phyloP scores from a whole-genome alignment of 192 early-diverging fungal species.

The Lunasporangiospora selenospora region DNA sequence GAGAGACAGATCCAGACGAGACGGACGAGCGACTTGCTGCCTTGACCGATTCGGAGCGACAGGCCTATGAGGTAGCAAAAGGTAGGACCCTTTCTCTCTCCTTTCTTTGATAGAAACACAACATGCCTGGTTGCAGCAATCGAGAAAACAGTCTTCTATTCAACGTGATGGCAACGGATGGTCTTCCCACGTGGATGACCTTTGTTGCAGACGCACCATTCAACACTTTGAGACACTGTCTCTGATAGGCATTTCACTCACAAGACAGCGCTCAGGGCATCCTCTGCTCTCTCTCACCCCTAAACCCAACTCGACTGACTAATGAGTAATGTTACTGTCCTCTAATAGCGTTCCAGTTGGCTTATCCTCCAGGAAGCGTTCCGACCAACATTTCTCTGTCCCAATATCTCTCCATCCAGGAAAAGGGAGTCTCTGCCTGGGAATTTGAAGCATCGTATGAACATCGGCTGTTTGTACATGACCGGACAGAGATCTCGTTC shows the following conservation, averaged over 20 bases:
- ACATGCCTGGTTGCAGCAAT: too few species aligned
- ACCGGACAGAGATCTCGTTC: constrained; percentile 78
- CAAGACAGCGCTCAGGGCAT: too few species aligned
- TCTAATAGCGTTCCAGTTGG: constrained; percentile 68
- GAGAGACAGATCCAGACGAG: constrained; percentile 24
- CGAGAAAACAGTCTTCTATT: too few species aligned
- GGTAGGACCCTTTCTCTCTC: constrained; percentile 7
- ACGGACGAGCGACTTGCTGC: constrained; percentile 22
- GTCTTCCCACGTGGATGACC: too few species aligned
- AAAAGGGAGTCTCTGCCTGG: constrained; percentile 85
- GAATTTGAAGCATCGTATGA: constrained; percentile 76
- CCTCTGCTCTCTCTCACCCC: too few species aligned
- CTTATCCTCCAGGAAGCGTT: constrained; percentile 76
- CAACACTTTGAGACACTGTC: too few species aligned
- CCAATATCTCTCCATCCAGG: constrained; percentile 78
- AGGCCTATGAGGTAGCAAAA: constrained; percentile 27
- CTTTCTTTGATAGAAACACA: too few species aligned
- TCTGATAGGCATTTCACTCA: too few species aligned
- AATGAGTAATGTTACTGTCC: too few species aligned
- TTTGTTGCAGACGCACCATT: too few species aligned
- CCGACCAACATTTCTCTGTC: constrained; percentile 77
- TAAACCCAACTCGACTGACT: too few species aligned
- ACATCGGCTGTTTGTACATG: constrained; percentile 68
- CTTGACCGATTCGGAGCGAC: constrained; percentile 27
- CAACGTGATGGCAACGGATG: too few species aligned